Evolutionary conservation across 192 early-diverging fungal species (phyloP), one percentile per base, ranked within the genome.

Genomic region (Podila clonocystis): DNA sequence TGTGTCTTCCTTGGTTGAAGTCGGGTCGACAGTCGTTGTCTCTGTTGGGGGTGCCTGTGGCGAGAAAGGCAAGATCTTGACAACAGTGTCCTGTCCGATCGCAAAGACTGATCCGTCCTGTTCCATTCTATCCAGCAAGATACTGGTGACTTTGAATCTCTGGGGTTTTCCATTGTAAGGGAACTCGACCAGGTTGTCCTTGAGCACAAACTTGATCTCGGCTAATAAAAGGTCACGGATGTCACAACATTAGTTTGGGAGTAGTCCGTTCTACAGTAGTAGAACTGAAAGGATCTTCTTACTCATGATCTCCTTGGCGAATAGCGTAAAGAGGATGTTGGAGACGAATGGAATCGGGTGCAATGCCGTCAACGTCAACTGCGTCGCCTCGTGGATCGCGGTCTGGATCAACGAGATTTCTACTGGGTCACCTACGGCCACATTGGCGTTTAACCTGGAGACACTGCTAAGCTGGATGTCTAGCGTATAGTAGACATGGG

Each of bases 271-370:
- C 3, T 45, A 17, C 13, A 45, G 8, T 15, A 4, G 4, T 15
- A 1, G 13, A 15, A 15, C 11, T 15, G 41, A 17, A 45, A 45
- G 7, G 41, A 22, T 55, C 52, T 9, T 29, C 84, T 62, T 87
- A 92, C 91, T 68, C 67, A 94, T 70, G 17, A 90, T 83, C 71
- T 93, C 91, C 45, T 92, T 91, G 29, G 85, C 62, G 65, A 86
- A 92, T 1, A 88, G 83, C 17, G 57, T 82, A 26, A 94, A 79
- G 50, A 82, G 62, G 17, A 85, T 64, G 67, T 92, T 88, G 12
- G 83, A 63, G 2, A 85, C 63, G 62, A 87, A 85, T 20, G 78
- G 70, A 6, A 67, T 61, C 9, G 63, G 41, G 30, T 72, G 68
- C 12, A 82, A 34, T 4, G 87, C 85, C 11, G 76, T 57, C 13